Base-by-base conservation (phyloP, 2,329 filamentous ascomycete genomes). In the Beauveria varroae region DNA sequence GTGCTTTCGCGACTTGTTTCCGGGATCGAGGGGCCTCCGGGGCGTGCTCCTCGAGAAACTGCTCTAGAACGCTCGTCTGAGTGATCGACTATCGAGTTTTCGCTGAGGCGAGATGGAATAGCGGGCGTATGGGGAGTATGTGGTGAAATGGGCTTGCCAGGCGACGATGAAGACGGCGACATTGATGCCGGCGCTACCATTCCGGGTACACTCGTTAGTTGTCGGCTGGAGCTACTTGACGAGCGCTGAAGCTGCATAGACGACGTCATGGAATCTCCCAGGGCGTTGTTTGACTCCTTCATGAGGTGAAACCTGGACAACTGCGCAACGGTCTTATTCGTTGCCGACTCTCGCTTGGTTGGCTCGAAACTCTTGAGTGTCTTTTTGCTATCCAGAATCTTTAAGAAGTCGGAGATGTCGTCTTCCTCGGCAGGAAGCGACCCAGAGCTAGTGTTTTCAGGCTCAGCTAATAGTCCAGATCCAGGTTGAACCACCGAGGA, bases 101-200 rank as follows among this genome's bases (percentile, higher is more conserved):
- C 91, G 70, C 91, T 96, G 24, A 99, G 78, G n/a, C 95, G 85
- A 8, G 93, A 97, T 22, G 93, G 93, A 30, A 98, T 91, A 12
- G 93, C 92, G 4, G 95, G 95, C 0, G 92, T 96, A 69, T 98
- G 93, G 1, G 93, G 91, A 0, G 91, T 96, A 70, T 93, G 91
- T 10, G 90, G 92, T 3, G 91, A 96, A 20, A 96, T 83, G 0
- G 92, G 91, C 68, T 96, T 96, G 61, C 89, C 91, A 1, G 93
- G 93, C 10, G 93, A 97, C 0, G 92, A 97, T 1, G 92, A 93
- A 1, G 91, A 93, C 12, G 88, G 87, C 4, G 93, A 97, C 65
- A 91, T 80, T 0, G 90, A 91, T 5, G 88, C 88, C 1, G 92
- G 81, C 58, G 90, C 88, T 16, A 76, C 74, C 72, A 92, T 90